Evolutionary conservation across 768 basidiomycete species (phyloP).

Genomic region (Amanita inopinata): DNA sequence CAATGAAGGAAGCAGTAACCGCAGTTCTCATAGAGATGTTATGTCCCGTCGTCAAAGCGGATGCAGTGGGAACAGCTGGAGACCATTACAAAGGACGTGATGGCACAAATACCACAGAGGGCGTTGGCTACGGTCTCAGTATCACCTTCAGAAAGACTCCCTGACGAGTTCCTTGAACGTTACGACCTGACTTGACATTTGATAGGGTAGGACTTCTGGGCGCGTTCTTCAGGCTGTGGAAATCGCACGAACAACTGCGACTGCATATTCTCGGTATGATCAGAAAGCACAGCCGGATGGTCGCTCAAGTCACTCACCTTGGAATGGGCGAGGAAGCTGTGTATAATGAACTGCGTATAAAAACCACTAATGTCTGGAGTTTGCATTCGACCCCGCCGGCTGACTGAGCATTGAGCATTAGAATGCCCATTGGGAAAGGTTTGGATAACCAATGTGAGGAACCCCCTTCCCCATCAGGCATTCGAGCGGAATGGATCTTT

Average conservation of each 20-base stretch:
- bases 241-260: not conserved
- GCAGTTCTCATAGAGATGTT: not conserved
- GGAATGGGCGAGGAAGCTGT: not conserved
- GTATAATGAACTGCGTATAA: not conserved
- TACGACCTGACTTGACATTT: not conserved
- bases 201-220: not conserved
- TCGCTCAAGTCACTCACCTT: not conserved
- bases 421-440: too few relatives aligned
- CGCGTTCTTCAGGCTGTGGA: not conserved
- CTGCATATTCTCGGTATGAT: not conserved
- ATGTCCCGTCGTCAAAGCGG: not conserved
- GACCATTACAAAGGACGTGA: too few relatives aligned
- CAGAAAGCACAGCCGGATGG: not conserved
- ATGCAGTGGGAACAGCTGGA: too few relatives aligned
- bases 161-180: not conserved
- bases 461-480: too few relatives aligned
- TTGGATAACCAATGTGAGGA: too few relatives aligned
- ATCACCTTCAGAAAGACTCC: too few relatives aligned
- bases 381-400: too few relatives aligned
- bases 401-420: too few relatives aligned
- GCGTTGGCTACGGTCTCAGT: not conserved
- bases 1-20: not conserved
- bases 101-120: not conserved
- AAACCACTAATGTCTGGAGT: not conserved
- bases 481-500: too few relatives aligned